Evolutionary conservation across 768 basidiomycete species (phyloP), one percentile per base, ranked within the genome.

Genomic region (Termitomyces sp.): DNA sequence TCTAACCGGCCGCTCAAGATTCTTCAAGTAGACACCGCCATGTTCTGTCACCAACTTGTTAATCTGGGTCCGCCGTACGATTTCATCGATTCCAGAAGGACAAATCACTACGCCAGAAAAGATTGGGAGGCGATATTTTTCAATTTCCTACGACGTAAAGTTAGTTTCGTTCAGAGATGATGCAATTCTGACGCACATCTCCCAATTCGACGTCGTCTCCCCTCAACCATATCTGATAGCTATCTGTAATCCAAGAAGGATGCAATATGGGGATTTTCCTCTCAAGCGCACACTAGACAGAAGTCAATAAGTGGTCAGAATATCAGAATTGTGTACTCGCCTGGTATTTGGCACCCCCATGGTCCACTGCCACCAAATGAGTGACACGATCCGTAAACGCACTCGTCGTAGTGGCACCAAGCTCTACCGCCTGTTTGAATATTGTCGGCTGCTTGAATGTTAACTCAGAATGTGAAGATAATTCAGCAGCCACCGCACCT

Each of bases 321-420:
- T n/a, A 24, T 47, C 40, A 53, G 55, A 26, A 42, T 27, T 14
- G 3, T 33, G 7, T 27, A 68, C 76, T 58, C 56, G 91, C 94
- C 71, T 69, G 76, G 69, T 97, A 96, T 67, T 98, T 98, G 13
- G 88, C 82, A 22, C 93, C 86, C 3, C 90, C 91, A 65, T 91
- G 87, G n/a, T 77, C 79, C n/a, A 72, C 74, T 0, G 94, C 92
- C 42, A 98, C 78, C 22, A 98, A 80, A 75, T 96, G 94, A 0
- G 93, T 95, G n/a, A 91, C 88, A 46, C 78, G 78, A 67, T 93
- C 88, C 0, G 93, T 98, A 61, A 96, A 86, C 49, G 91, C 87
- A 33, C 73, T 81, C 16, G 83, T 79, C 44, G 82, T 78, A 4
- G 72, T 73, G 27, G 92, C 95, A 12, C 95, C 95, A 14, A 97